A percentile compares a stretch with the other conserved stretches of the same genome.
phyloP scores from a whole-genome alignment of 2,329 filamentous ascomycete species.

The Akanthomyces dipterigenus region DNA sequence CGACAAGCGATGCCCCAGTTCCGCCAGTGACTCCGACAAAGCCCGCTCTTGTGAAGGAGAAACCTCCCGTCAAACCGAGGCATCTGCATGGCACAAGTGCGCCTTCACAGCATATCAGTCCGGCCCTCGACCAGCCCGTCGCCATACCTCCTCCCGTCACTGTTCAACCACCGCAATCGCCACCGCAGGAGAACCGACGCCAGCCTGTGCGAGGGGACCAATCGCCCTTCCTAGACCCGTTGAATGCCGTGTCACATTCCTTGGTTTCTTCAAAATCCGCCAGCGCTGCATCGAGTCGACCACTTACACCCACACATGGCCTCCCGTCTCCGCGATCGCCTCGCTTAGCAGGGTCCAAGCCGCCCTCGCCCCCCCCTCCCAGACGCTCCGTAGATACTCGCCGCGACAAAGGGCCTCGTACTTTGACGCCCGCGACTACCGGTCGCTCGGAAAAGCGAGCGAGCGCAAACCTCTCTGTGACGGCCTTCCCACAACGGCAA shows the following conservation, averaged over 20 bases:
- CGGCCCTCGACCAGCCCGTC: conserved; percentile 20
- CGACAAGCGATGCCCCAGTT: conserved; percentile 29
- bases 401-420: conserved; percentile 37
- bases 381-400: conserved; percentile 54
- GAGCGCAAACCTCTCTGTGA: conserved; percentile 15
- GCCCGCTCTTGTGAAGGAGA: conserved; percentile 21
- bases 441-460: conserved; percentile 17
- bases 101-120: conserved; percentile 16
- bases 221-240: conserved; percentile 41
- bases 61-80: conserved; percentile 38
- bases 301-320: conserved; percentile 44
- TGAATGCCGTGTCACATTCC: conserved; percentile 35
- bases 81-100: background rate
- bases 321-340: conserved; percentile 35
- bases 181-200: conserved; percentile 43
- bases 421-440: background rate
- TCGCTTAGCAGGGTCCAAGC: conserved; percentile 38
- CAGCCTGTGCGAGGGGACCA: conserved; percentile 33
- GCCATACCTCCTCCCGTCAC: conserved; percentile 56
- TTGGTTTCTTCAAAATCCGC: conserved; percentile 40
- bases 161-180: conserved; percentile 64
- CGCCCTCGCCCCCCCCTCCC: conserved; percentile 58
- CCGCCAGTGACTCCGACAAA: conserved; percentile 25
- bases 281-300: conserved; percentile 45
- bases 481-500: conserved; percentile 44